Evolutionary conservation across 163 green algal species (phyloP).

Genomic region (Prototheca cutis): DNA sequence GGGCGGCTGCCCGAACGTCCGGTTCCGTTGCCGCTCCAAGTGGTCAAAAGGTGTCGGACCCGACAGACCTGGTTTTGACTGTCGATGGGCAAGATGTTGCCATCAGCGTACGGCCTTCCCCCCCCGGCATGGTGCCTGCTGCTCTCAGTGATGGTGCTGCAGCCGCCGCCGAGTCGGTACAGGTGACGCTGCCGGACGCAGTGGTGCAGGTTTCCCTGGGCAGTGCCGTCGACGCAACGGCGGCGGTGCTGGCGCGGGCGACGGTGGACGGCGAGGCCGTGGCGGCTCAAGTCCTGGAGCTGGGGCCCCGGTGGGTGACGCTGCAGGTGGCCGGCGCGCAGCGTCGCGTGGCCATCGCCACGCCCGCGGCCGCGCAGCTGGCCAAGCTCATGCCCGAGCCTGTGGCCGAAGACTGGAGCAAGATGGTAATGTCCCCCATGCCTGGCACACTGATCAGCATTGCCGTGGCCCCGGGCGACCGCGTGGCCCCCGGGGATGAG

Average conservation of each 20-base stretch:
- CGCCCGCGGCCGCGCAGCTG: constrained; percentile 1
- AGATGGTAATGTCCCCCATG: constrained; percentile 33
- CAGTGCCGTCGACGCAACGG: not conserved
- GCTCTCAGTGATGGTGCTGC: not conserved
- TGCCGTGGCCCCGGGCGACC: constrained; percentile 18
- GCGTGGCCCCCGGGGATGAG: constrained; percentile 31
- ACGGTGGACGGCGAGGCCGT: constrained; percentile 34
- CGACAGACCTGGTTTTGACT: constrained; percentile 6
- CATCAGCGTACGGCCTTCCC: constrained; percentile 7
- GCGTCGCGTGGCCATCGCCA: constrained; percentile 12
- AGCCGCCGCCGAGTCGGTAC: not conserved
- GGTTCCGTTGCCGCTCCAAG: not conserved
- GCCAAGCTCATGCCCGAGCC: constrained; percentile 8
- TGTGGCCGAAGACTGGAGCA: constrained; percentile 2
- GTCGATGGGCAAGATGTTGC: not conserved
- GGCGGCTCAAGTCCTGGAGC: constrained; percentile 11
- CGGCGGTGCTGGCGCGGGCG: constrained; percentile 3
- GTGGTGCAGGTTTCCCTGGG: constrained; percentile 7
- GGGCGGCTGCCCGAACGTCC: not conserved
- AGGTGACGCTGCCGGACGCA: constrained; percentile 17
- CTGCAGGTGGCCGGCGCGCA: constrained; percentile 26
- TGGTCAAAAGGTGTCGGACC: not conserved
- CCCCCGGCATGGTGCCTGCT: constrained; percentile 1
- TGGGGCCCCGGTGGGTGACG: not conserved
- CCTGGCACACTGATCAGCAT: constrained; percentile 31